Conservation (phyloP, 2,329 filamentous ascomycete genomes). For the Arthroderma sp. region DNA sequence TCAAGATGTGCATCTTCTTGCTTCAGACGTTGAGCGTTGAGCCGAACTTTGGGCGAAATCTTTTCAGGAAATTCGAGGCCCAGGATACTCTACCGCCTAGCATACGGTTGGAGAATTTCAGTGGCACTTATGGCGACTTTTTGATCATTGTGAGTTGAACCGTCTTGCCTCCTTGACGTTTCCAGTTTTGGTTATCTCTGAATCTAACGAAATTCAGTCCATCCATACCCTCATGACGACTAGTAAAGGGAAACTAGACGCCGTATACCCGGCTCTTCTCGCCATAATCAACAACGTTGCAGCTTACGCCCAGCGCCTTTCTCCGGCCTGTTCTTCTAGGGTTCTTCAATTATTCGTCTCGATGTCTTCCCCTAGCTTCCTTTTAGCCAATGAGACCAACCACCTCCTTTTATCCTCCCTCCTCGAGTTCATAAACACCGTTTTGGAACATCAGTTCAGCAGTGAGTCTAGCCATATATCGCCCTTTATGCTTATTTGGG, state of each 20-base stretch:
- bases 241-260: conserved; percentile 78
- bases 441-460: conserved; percentile 76
- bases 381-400: conserved; percentile 85
- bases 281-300: conserved; percentile 91
- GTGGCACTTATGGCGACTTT: conserved; percentile 85
- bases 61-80: conserved; percentile 79
- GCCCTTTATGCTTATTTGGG: background rate
- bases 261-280: conserved; percentile 81
- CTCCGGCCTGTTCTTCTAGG: conserved; percentile 62
- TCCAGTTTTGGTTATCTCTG: conserved; percentile 3
- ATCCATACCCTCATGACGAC: conserved; percentile 85
- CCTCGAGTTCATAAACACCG: conserved; percentile 77
- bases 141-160: conserved; percentile 64
- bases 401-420: conserved; percentile 68
- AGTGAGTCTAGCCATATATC: conserved; percentile 41
- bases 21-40: conserved; percentile 92
- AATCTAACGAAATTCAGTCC: conserved; percentile 43
- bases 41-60: conserved; percentile 72
- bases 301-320: conserved; percentile 68
- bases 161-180: background rate
- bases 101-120: conserved; percentile 73
- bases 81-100: conserved; percentile 75
- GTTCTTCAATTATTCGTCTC: conserved; percentile 78
- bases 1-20: conserved; percentile 95
- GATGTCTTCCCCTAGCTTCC: conserved; percentile 86